Base-by-base conservation (phyloP, 257 asterid genomes). In the Petunia secreta region DNA sequence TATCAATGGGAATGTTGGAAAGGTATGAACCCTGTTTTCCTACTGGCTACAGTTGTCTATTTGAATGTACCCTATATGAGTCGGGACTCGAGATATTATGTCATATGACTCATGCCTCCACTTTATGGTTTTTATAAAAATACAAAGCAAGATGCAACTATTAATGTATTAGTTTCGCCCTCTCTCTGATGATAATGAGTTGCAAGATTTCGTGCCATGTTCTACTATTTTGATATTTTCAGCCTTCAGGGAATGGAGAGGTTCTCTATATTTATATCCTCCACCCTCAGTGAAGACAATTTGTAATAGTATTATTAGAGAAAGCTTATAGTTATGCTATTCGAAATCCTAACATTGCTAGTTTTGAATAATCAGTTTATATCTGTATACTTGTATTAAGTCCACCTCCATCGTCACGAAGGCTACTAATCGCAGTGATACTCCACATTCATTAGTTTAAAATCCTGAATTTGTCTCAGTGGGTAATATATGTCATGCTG, bases 1-100 rank as follows among this genome's bases (percentile, higher is more conserved):
- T 80, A 79, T 83, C 81, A 83, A 83, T 48, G 86, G 86, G 6
- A 83, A 83, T 41, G 67, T 79, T 37, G 86, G 86, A 44, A 83
- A 83, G 86, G 86, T 83, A 83, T 46, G 75, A 50, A 53, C 64
- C 8, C 1, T 10, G 40, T 63, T 3, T 7, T 65, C 73, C 57
- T 6, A 64, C 11, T 64, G 6, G 34, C 38, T 36, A 3, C 13
- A 48, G 53, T 0, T 48, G 53, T 48, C 53, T 10, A 10, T 48
- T 0, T 48, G 8, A 1, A 25, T 25, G 25, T 25, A 25, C 25
- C 25, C 25, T 25, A 25, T 25, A 25, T 25, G 25, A 25, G 25
- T 25, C 25, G 25, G 25, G 25, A 25, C 25, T 25, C 6, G 1
- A 8, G 8, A 34, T 13, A 59, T 59, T 16, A 59, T 25, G 13